These are phyloP conservation scores for Fusarium brevicatenulatum DNA, from an alignment of 2,329 filamentous ascomycete species.

Conservation along the genomic window DNA sequence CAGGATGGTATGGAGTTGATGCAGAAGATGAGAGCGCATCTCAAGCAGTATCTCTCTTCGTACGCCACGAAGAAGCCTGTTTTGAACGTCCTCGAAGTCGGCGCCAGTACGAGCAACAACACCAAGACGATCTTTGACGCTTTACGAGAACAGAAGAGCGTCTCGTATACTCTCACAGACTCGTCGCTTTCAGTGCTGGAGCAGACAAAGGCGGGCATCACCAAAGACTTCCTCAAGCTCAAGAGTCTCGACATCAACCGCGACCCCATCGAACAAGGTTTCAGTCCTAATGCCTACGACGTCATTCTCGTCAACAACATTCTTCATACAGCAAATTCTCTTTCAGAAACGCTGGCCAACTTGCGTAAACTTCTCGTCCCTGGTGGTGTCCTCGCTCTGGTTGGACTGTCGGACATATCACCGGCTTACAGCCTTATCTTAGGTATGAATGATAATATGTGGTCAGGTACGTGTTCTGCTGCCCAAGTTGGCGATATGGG, in stretches of 20 bases:
- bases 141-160: background rate
- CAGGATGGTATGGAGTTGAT: background rate
- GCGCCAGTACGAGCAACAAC: background rate
- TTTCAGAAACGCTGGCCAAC: background rate
- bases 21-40: background rate
- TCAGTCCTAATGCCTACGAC: background rate
- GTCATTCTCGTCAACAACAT: constrained; percentile 11
- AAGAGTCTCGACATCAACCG: constrained; percentile 10
- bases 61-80: constrained; percentile 5
- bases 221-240: background rate
- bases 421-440: constrained; percentile 21
- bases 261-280: constrained; percentile 3
- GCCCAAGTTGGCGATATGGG: too few relatives aligned
- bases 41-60: background rate
- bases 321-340: background rate
- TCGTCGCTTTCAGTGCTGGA: background rate
- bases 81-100: constrained; percentile 6
- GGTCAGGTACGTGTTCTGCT: constrained; percentile 19
- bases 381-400: background rate
- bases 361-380: background rate
- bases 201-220: background rate
- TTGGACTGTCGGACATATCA: constrained; percentile 17
- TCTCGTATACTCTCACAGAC: constrained; percentile 2
- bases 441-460: constrained; percentile 18
- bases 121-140: background rate